Evolutionary conservation across 2,329 filamentous ascomycete species (phyloP), one percentile per base, ranked within the genome.

Genomic region (Akanthomyces muscarius): DNA sequence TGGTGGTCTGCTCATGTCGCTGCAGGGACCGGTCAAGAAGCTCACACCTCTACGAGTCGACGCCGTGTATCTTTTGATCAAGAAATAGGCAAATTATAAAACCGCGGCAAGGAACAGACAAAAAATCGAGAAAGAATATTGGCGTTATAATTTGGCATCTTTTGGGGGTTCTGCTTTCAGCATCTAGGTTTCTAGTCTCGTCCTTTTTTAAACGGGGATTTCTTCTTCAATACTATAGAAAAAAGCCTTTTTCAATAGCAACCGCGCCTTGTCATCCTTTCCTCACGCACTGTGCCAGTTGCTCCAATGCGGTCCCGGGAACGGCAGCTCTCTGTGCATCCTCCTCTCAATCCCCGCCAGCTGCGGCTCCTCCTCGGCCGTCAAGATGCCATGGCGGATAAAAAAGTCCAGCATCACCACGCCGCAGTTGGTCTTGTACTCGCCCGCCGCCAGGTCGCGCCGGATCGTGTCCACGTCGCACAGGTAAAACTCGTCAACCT

Each of bases 1-100:
- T 71, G 95, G 95, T 54, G 95, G 95, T 8, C 80, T 99, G 67
- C 78, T 99, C 71, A 88, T 98, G 78, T 92, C 89, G 70, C 83
- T 99, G 62, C 90, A 97, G 71, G 95, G 96, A 6, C 95, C 95
- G 2, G 95, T 96, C 77, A 96, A 95, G 83, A 97, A 97, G 81
- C 86, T 99, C 66, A 96, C 90, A 41, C 90, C 92, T 33, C 79
- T 99, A 72, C 87, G 92, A 70, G 94, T 97, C 71, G 95, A 99
- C 75, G 89, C 97, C 73, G 87, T 96, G 67, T 99, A 99, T 75
- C 84, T 99, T 65, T 83, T 98, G 65, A 81, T 96, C 69, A 99
- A 97, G 86, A 97, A 96, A 87, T 94, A 78, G 62, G 21, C n/a
- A 38, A 41, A 48, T 23, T 16, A 14, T 5, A 28, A n/a, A 54